phyloP scores from a whole-genome alignment of 306 rosid species.

The Pterocarpus macrocarpus region DNA sequence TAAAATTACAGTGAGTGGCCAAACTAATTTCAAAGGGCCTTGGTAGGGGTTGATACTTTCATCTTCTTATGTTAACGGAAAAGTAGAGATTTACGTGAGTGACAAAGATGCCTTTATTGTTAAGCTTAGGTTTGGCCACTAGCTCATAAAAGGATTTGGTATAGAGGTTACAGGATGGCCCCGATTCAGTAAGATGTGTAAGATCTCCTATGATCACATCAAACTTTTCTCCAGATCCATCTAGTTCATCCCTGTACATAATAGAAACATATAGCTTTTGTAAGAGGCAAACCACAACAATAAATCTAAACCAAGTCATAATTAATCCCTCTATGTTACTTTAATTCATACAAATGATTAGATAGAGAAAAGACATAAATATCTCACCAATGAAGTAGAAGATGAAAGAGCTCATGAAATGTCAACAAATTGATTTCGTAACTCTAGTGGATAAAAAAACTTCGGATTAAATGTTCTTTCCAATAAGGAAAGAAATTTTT shows the following conservation, averaged over 20 bases:
- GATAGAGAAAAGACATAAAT: too few species aligned
- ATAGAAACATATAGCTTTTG: neutral
- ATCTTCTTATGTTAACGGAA: too few species aligned
- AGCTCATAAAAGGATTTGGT: neutral
- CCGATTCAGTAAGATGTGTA: too few species aligned
- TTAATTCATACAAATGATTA: neutral
- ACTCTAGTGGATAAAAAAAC: too few species aligned
- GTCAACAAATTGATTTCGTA: too few species aligned
- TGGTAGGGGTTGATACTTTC: too few species aligned
- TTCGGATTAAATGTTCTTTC: too few species aligned
- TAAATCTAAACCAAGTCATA: neutral
- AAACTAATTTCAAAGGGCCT: too few species aligned
- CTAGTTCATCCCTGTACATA: neutral
- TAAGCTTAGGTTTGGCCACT: conserved; percentile 3
- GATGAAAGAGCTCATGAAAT: neutral
- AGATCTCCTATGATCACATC: conserved; percentile 7
- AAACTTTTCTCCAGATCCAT: neutral
- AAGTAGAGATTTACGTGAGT: neutral
- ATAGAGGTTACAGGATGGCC: neutral
- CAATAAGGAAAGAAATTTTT: too few species aligned
- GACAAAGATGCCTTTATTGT: neutral
- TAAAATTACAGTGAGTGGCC: too few species aligned
- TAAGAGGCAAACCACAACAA: neutral
- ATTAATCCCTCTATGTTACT: neutral
- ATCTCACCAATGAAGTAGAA: neutral